These are phyloP conservation scores for Fraxinus baroniana DNA, from an alignment of 305 asterid genomes.

Conservation along the genomic window DNA sequence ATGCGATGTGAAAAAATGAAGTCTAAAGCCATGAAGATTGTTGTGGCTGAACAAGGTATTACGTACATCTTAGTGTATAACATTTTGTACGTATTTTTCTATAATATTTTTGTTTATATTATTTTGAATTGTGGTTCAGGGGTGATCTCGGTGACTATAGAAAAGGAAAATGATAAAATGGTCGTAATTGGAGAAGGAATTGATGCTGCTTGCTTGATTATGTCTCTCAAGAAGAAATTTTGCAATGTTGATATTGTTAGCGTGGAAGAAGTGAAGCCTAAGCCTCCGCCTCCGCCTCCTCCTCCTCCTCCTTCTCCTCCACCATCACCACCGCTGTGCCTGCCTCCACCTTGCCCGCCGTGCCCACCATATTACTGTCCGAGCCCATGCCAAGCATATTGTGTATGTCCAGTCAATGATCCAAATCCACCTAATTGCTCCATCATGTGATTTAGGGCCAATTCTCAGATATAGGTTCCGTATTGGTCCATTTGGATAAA, in stretches of 20 bases:
- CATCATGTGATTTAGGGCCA: background rate
- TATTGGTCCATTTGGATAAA: too few relatives aligned
- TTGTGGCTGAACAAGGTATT: constrained; percentile 25
- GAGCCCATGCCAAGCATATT: background rate
- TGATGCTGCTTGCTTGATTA: constrained; percentile 36
- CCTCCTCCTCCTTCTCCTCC: background rate
- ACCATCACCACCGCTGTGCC: background rate
- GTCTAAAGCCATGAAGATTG: constrained; percentile 42
- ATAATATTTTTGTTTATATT: background rate
- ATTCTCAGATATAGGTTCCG: background rate
- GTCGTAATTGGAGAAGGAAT: constrained; percentile 45
- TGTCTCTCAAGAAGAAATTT: constrained; percentile 38
- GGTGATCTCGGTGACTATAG: constrained; percentile 32
- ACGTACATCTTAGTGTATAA: too few relatives aligned
- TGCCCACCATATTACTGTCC: background rate
- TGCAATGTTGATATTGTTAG: constrained; percentile 24
- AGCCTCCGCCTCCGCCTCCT: background rate
- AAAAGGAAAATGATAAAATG: constrained; percentile 21
- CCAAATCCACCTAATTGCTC: background rate
- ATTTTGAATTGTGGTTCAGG: constrained; percentile 19
- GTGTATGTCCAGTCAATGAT: background rate
- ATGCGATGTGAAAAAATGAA: constrained; percentile 21
- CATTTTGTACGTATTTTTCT: background rate
- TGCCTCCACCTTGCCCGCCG: background rate
- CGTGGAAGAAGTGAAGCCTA: constrained; percentile 29